These are phyloP conservation scores for Pseudogymnoascus sp. DNA, from an alignment of 2,329 filamentous ascomycete genomes.

Conservation along the genomic window DNA sequence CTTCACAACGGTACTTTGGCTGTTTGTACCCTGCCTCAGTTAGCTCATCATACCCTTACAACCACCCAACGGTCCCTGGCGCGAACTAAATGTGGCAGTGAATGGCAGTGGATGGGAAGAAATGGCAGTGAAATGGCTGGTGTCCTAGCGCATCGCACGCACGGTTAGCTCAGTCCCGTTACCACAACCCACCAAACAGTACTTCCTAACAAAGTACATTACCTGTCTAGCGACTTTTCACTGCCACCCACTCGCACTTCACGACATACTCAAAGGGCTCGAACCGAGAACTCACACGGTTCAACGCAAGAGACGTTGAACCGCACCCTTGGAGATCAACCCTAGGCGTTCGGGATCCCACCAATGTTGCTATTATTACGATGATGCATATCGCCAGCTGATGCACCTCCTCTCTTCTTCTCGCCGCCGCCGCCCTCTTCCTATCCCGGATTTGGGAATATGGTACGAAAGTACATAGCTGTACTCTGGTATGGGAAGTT, in stretches of 20 bases:
- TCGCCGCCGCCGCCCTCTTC: not conserved
- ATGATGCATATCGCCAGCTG: conserved; percentile 2
- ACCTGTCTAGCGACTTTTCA: not conserved
- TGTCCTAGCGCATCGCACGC: not conserved
- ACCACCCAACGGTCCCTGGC: not conserved
- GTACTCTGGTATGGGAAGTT: not conserved
- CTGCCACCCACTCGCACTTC: not conserved
- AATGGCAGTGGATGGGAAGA: not conserved
- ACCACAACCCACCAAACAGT: not conserved
- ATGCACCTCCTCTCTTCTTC: not conserved
- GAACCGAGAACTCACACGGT: not conserved
- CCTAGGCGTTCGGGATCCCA: not conserved
- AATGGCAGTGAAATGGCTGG: not conserved
- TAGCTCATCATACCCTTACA: not conserved
- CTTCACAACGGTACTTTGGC: not conserved
- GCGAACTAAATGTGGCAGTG: not conserved
- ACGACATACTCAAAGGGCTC: not conserved
- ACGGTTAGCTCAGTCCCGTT: not conserved
- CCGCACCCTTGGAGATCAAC: conserved; percentile 6
- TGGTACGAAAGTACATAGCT: not conserved
- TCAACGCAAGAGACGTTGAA: not conserved
- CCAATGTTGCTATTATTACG: not conserved
- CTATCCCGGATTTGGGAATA: conserved; percentile 5
- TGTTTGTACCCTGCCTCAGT: not conserved
- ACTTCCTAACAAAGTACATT: not conserved